Percentiles rank a stretch among this genome's conserved stretches.
Evolutionary conservation across 495 filamentous ascomycete genomes (phyloP).

Genomic region (Talaromyces proteolyticus): DNA sequence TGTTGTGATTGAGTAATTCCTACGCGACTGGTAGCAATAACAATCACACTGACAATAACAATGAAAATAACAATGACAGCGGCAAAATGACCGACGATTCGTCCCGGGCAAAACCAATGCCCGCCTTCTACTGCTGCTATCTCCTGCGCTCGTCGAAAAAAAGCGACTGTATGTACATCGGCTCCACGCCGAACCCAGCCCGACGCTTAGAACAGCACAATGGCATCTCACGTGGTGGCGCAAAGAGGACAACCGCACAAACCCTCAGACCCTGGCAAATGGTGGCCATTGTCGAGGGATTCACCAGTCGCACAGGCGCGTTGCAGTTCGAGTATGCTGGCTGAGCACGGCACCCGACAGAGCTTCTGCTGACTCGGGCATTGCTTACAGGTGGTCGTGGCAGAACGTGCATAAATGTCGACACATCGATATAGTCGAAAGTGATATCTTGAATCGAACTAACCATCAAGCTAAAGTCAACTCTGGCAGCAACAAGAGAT

Average conservation of each 20-base stretch:
- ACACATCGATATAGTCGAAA: conserved; percentile 60
- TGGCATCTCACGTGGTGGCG: conserved; percentile 72
- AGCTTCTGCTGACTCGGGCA: not conserved
- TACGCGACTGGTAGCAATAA: no score
- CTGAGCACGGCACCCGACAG: not conserved
- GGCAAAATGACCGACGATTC: not conserved
- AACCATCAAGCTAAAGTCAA: conserved; percentile 22
- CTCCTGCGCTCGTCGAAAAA: conserved; percentile 75
- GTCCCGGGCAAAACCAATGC: conserved; percentile 38
- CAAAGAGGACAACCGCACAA: conserved; percentile 67
- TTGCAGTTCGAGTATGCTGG: conserved; percentile 85
- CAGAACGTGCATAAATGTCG: conserved; percentile 72
- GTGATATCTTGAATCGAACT: conserved; percentile 22
- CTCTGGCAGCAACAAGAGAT: conserved; percentile 23
- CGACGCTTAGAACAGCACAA: conserved; percentile 88
- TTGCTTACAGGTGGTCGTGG: conserved; percentile 76
- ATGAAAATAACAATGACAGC: not conserved
- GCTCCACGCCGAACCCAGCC: conserved; percentile 81
- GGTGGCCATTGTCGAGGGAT: conserved; percentile 80
- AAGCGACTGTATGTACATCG: conserved; percentile 68
- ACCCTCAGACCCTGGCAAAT: conserved; percentile 85
- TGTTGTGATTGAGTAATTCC: no score
- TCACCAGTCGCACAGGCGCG: conserved; percentile 78
- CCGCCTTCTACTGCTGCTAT: conserved; percentile 76
- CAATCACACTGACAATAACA: no score